Base-by-base conservation (phyloP, 75 land plant genomes). In the Adiantum capillusveneris region DNA sequence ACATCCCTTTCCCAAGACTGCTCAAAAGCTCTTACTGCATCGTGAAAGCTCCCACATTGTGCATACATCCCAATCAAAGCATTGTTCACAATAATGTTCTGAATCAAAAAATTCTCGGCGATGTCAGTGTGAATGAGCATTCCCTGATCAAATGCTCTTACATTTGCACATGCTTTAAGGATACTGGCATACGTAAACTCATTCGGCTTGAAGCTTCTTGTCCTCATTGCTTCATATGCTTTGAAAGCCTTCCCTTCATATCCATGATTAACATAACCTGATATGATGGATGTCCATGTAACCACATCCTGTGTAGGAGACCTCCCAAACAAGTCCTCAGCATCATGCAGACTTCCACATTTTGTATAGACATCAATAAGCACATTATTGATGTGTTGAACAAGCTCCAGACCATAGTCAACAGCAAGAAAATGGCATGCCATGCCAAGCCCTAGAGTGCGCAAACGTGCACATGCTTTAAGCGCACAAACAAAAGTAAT, bases 401-500 rank as follows among this genome's bases (percentile, higher is more conserved):
- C 41, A 12, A 3, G 6, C 42, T 58, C 44, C 3, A 58, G 16
- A 7, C 60, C 45, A 17, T 6, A 17, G 5, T 46, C 50, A 21
- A 46, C 22, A n/a, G 17, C 50, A 18, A 46, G 22, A 46, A 2
- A 46, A 46, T 46, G 50, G 3, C 18, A 18, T 21, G 14, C 5
- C 50, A 18, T n/a, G 18, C 50, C 50, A 46, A 18, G 22, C 18
- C 14, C 13, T 17, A 46, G 14, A 21, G 6, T 21, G 18, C 6
- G 22, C 22, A 46, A 18, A 17, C 50, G 5, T n/a, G 22, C 71
- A 63, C 92, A 87, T 14, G 84, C 79, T 41, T 79, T 75, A 46
- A 87, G 59, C 24, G 81, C 65, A 64, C 80, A 75, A 12, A 88
- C 82, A 31, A 72, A 87, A 27, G 88, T 84, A 57, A 67, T 78